phyloP scores from a whole-genome alignment of 768 basidiomycete genomes.

The Tulasnella sp. region DNA sequence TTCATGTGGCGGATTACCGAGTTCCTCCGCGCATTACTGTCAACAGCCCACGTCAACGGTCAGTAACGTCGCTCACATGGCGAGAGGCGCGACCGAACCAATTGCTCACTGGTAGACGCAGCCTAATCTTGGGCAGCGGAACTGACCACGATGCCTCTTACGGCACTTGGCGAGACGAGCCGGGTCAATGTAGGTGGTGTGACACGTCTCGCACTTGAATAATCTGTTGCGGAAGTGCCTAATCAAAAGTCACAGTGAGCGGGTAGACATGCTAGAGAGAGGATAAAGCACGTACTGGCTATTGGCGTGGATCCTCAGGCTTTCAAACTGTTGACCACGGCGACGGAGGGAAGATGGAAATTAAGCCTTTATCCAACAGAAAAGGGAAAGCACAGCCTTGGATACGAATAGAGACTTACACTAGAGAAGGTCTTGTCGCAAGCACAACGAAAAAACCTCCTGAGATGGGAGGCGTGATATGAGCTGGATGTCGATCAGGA shows the following conservation, averaged over 20 bases:
- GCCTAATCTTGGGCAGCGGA: neutral
- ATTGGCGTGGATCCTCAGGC: neutral
- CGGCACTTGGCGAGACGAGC: neutral
- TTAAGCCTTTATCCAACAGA: neutral
- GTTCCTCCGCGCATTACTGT: neutral
- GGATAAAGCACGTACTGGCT: neutral
- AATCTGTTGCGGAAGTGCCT: neutral
- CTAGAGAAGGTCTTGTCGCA: neutral
- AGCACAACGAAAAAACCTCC: neutral
- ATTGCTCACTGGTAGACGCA: neutral
- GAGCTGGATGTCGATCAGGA: neutral
- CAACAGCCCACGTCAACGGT: neutral
- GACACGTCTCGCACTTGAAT: neutral
- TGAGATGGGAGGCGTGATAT: neutral
- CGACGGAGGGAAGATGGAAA: neutral
- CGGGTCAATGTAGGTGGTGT: neutral
- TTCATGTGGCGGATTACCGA: neutral
- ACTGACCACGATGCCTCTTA: constrained; percentile 7
- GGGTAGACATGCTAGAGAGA: neutral
- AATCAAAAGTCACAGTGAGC: too few species aligned
- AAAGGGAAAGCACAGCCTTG: neutral
- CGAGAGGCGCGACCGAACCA: neutral
- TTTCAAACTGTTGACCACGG: neutral
- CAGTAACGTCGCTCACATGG: neutral
- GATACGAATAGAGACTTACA: neutral